Base-by-base conservation (phyloP, 495 filamentous ascomycete genomes). In the Amphirosellinia nigrospora region DNA sequence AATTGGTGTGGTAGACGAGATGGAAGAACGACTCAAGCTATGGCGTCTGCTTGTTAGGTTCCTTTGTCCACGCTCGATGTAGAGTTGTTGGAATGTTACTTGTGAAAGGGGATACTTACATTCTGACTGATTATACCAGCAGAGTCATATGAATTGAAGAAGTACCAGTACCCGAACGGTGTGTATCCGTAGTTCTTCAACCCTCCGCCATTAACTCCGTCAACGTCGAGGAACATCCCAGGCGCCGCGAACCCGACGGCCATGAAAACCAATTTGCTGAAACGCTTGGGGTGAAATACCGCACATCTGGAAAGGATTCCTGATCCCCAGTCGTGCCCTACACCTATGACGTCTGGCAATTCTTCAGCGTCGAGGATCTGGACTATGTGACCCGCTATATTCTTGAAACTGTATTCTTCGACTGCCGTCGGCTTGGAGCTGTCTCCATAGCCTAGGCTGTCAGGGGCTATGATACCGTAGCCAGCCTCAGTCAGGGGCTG, bases 361-460 rank as follows among this genome's bases (percentile, higher is more conserved):
- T 62, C 43, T 34, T 75, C 71, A 15, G 26, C 23, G 38, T 80
- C 76, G 23, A 82, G 63, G 26, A 83, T 71, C 38, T 72, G 69
- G n/a, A 74, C 67, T 21, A 83, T 46, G 30, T 84, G 77, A 11
- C 41, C 64, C 1, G 68, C 68, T 75, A 83, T 81, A 15, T 64
- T 63, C 66, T 78, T 77, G 48, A 77, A 50, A 19, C 48, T 66
- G 68, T 85, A 85, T 16, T 66, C 70, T 23, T 74, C 71, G 19
- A 74, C 10, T 1, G 72, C 70, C 21, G 34, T 64, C 7, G 82
- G 83, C 71, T 82, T 83, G 62, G 77, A 75, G 9, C 79, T 80
- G 10, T 74, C 82, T 9, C 83, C 82, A 61, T 81, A 85, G 15
- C 83, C 83, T 3, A 85, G 78, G 19, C 81, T 70, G 72, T 85